phyloP scores from a whole-genome alignment of 2,329 filamentous ascomycete species.

The Trichophyton benhamiae region DNA sequence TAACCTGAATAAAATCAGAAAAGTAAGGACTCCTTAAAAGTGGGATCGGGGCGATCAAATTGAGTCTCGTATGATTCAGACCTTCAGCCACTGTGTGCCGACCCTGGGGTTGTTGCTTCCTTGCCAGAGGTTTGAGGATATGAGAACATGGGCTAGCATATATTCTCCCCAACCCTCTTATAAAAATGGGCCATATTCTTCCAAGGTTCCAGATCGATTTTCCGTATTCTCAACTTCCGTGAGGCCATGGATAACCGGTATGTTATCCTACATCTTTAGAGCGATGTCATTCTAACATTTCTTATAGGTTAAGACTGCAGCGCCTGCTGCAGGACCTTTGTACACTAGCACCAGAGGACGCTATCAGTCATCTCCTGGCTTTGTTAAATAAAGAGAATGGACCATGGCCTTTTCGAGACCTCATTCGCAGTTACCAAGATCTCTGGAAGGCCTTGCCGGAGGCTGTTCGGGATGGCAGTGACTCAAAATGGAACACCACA shows the following conservation, averaged over 20 bases:
- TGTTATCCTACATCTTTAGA: background rate
- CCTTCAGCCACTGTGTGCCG: background rate
- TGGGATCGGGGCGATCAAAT: background rate
- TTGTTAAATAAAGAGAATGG: background rate
- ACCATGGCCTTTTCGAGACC: background rate
- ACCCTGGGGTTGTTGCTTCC: background rate
- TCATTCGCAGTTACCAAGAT: background rate
- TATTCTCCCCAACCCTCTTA: background rate
- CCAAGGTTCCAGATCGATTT: background rate
- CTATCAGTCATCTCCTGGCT: background rate
- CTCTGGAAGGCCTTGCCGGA: background rate
- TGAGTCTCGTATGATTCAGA: background rate
- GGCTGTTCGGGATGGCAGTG: background rate
- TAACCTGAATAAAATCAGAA: background rate
- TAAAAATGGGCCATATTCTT: background rate
- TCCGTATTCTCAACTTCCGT: background rate
- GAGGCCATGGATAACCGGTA: background rate
- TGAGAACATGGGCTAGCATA: background rate
- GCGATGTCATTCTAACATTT: background rate
- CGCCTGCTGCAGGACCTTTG: background rate
- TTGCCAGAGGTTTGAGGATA: background rate
- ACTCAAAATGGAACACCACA: background rate
- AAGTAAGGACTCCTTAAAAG: background rate
- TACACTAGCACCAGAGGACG: background rate
- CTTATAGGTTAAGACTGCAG: background rate